phyloP scores from a whole-genome alignment of 2,329 filamentous ascomycete species.

The Apiospora arundinis region DNA sequence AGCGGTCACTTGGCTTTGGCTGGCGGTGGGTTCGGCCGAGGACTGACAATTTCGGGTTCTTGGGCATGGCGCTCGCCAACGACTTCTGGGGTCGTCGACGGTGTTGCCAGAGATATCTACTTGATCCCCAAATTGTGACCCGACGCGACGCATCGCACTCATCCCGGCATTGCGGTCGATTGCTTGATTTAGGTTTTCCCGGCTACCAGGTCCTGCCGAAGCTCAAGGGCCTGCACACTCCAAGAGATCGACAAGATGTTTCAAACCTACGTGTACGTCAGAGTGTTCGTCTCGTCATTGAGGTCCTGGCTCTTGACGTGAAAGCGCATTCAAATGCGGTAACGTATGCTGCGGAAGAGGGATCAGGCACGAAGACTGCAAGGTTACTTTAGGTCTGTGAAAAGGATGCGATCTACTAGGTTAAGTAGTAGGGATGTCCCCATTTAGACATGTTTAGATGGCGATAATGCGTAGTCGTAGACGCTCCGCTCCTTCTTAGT shows the following conservation, averaged over 20 bases:
- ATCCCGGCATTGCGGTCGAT: slow-evolving; percentile 14
- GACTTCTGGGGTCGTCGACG: slow-evolving; percentile 17
- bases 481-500: too few species aligned
- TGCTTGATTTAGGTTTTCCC: slow-evolving; percentile 19
- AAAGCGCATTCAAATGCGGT: not conserved
- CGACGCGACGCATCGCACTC: not conserved
- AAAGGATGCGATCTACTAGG: not conserved
- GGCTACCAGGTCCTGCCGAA: slow-evolving; percentile 34
- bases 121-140: not conserved
- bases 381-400: not conserved
- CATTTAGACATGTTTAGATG: too few species aligned
- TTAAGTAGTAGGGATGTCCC: too few species aligned
- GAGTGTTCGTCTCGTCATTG: slow-evolving; percentile 16
- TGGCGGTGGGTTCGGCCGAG: slow-evolving; percentile 22
- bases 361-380: not conserved
- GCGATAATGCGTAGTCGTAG: too few species aligned
- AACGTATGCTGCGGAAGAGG: not conserved
- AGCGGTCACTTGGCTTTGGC: slow-evolving; percentile 20
- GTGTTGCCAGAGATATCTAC: not conserved
- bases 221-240: slow-evolving; percentile 39
- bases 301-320: slow-evolving; percentile 17
- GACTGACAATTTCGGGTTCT: slow-evolving; percentile 23
- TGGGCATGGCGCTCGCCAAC: slow-evolving; percentile 22
- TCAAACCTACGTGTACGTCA: slow-evolving; percentile 27
- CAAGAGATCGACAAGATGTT: slow-evolving; percentile 41